These are phyloP conservation scores for Middelhovenomyces tepae DNA, from an alignment of 805 yeast genomes.

Conservation along the genomic window DNA sequence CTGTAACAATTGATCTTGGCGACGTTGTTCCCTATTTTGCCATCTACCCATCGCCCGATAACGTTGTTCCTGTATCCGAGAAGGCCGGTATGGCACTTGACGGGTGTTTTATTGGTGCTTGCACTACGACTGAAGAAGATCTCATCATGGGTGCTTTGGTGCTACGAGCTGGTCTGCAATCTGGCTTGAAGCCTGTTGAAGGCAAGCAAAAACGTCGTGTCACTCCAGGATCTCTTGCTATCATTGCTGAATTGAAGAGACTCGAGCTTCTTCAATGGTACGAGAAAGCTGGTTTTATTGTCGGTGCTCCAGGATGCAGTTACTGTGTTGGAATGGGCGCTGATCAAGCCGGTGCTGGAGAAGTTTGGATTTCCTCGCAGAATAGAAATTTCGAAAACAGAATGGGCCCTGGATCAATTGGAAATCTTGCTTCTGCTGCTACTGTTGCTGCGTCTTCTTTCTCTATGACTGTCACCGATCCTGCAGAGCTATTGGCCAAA, in stretches of 20 bases:
- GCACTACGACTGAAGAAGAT: conserved; percentile 12
- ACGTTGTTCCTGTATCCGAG: conserved; percentile 7
- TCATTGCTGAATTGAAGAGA: conserved; percentile 7
- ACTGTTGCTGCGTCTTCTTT: conserved; percentile 11
- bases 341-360: conserved; percentile 11
- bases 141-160: conserved; percentile 9
- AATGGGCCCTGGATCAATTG: conserved; percentile 13
- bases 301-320: conserved; percentile 12
- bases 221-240: conserved; percentile 10
- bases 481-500: conserved; percentile 3
- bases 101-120: conserved; percentile 11
- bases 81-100: conserved; percentile 8
- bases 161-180: conserved; percentile 6
- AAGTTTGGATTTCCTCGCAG: conserved; percentile 12
- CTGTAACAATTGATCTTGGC: conserved; percentile 6
- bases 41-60: conserved; percentile 10
- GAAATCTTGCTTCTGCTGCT: conserved; percentile 9
- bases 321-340: conserved; percentile 14
- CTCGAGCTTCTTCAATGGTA: conserved; percentile 9
- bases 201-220: conserved; percentile 6
- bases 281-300: conserved; percentile 10
- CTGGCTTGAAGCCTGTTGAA: conserved; percentile 7
- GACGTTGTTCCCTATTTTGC: conserved; percentile 6
- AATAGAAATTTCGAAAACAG: conserved; percentile 10
- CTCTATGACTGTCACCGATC: conserved; percentile 10